Percentiles rank a stretch among this genome's conserved stretches.
Conservation (phyloP, 129 eudicot species). For the Scalesia atractyloides region DNA sequence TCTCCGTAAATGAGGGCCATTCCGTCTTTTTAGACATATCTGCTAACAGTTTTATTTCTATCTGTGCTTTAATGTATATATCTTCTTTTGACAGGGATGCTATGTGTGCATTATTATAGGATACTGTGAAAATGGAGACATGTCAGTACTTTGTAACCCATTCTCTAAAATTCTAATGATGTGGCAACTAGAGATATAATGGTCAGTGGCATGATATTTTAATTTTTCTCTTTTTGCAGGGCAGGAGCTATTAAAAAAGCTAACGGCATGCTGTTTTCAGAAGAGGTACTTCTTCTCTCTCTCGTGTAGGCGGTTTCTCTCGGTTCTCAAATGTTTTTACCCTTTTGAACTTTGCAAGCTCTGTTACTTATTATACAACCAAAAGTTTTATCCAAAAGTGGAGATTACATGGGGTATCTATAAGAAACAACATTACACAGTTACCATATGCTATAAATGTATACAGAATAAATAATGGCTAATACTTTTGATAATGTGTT, state of each 20-base stretch:
- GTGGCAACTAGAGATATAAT: conserved; percentile 5
- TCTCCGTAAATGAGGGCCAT: no score
- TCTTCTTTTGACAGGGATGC: conserved; percentile 73
- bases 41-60: background rate
- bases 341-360: conserved; percentile 9
- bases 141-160: conserved; percentile 57
- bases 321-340: background rate
- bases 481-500: conserved; percentile 3
- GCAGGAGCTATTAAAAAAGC: conserved; percentile 89
- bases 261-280: conserved; percentile 78
- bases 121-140: conserved; percentile 99
- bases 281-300: conserved; percentile 60
- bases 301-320: background rate
- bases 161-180: conserved; percentile 12
- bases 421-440: background rate
- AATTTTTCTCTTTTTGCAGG: conserved; percentile 47
- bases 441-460: background rate
- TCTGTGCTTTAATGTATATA: background rate
- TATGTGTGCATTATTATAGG: conserved; percentile 96
- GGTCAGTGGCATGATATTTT: conserved; percentile 12
- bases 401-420: background rate
- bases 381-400: background rate
- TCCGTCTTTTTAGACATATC: background rate
- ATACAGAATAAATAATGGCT: background rate
- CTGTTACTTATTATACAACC: background rate